Conservation (phyloP, 2,329 filamentous ascomycete species). For the Atkinsonella hypoxylon region DNA sequence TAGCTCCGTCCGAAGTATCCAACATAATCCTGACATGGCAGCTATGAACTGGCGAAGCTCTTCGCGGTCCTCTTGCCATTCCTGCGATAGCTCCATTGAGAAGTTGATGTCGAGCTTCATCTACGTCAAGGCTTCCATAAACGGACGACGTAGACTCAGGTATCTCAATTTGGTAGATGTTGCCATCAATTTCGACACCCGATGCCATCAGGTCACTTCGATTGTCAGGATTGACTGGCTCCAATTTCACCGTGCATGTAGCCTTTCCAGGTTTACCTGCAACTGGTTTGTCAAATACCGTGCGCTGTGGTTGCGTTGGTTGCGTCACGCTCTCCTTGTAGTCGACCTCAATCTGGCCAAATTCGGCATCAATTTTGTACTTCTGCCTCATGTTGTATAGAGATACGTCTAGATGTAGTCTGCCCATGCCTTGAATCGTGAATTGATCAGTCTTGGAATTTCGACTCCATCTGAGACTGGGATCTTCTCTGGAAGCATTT, state of each 20-base stretch:
- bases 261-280: conserved; percentile 71
- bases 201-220: conserved; percentile 27
- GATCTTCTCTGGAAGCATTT: conserved; percentile 79
- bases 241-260: conserved; percentile 56
- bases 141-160: conserved; percentile 36
- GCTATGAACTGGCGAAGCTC: conserved; percentile 68
- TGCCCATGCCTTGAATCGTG: conserved; percentile 89
- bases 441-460: conserved; percentile 91
- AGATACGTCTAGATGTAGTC: conserved; percentile 88
- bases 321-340: conserved; percentile 73
- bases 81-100: conserved; percentile 74
- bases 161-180: conserved; percentile 48
- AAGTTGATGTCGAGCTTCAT: conserved; percentile 46
- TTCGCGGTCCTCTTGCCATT: conserved; percentile 70
- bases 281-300: conserved; percentile 65
- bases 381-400: conserved; percentile 78
- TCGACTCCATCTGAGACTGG: conserved; percentile 71
- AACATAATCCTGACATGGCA: conserved; percentile 60
- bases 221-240: conserved; percentile 40
- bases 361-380: conserved; percentile 75
- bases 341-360: conserved; percentile 87
- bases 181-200: conserved; percentile 52
- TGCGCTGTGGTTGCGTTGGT: conserved; percentile 42
- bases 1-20: conserved; percentile 44
- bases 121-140: conserved; percentile 35